Conservation (phyloP, 2,329 filamentous ascomycete genomes). For the Gnomoniopsis smithogilvyi region DNA sequence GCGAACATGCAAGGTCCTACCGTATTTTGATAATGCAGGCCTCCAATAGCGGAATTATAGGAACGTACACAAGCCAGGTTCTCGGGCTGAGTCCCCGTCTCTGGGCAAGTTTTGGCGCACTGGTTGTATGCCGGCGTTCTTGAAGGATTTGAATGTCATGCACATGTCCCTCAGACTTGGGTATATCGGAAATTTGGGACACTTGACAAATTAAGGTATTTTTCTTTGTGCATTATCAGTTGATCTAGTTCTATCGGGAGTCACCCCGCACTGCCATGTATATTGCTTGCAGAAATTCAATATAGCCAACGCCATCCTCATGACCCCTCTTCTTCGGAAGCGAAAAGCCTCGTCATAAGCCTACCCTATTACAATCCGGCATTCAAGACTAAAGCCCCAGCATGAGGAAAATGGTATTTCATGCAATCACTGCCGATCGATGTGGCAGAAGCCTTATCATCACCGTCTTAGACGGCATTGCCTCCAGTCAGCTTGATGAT, state of each 20-base stretch:
- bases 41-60: not conserved
- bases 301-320: not conserved
- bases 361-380: not conserved
- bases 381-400: not conserved
- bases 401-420: not conserved
- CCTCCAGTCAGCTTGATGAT: constrained; percentile 38
- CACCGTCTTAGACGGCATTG: constrained; percentile 24
- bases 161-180: not conserved
- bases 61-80: not conserved
- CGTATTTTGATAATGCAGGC: not conserved
- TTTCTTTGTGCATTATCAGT: not conserved
- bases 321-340: not conserved
- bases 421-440: not conserved
- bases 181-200: not conserved
- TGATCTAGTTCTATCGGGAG: not conserved
- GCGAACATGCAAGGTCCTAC: constrained; percentile 6
- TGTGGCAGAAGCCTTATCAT: not conserved
- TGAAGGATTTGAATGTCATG: no score
- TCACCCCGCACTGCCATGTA: not conserved
- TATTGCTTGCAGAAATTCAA: not conserved
- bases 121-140: no score
- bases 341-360: not conserved
- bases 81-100: not conserved
- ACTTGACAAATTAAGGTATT: not conserved
- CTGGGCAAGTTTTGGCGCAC: not conserved